Evolutionary conservation across 2,329 filamentous ascomycete genomes (phyloP).

Genomic region (Penicillium sp.): DNA sequence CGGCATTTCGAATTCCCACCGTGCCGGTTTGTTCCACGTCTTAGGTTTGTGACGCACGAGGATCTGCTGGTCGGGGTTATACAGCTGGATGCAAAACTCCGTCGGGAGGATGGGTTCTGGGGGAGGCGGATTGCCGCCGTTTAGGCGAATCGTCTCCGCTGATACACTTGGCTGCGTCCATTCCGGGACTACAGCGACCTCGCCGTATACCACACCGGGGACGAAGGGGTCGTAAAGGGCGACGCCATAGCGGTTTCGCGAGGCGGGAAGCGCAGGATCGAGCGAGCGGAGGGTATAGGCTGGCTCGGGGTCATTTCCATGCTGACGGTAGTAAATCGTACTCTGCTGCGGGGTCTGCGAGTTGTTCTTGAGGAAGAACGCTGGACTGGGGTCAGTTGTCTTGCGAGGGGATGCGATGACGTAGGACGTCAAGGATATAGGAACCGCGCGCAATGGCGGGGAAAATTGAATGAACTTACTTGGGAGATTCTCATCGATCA

Average conservation of each 20-base stretch:
- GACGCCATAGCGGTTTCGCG: slow-evolving; percentile 78
- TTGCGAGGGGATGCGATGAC: slow-evolving; percentile 9
- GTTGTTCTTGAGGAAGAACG: slow-evolving; percentile 55
- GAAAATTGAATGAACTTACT: no score
- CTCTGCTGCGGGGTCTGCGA: slow-evolving; percentile 35
- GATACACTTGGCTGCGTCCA: slow-evolving; percentile 80
- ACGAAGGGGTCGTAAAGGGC: slow-evolving; percentile 78
- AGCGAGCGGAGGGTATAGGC: slow-evolving; percentile 75
- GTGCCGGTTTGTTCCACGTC: slow-evolving; percentile 71
- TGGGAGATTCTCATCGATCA: slow-evolving; percentile 94
- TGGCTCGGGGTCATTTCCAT: slow-evolving; percentile 72
- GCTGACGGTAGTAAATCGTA: slow-evolving; percentile 50
- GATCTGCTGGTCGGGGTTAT: slow-evolving; percentile 86
- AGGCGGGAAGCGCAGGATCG: slow-evolving; percentile 62
- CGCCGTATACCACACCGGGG: slow-evolving; percentile 75
- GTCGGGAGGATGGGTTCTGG: slow-evolving; percentile 70
- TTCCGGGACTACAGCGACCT: slow-evolving; percentile 75
- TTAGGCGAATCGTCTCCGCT: slow-evolving; percentile 67
- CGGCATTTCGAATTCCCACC: slow-evolving; percentile 91
- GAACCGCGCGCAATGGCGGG: no score
- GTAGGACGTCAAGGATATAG: slow-evolving; percentile 5
- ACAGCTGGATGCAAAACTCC: slow-evolving; percentile 77
- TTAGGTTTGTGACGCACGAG: slow-evolving; percentile 61
- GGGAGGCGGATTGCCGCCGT: slow-evolving; percentile 59
- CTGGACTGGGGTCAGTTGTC: slow-evolving; percentile 31